phyloP scores from a whole-genome alignment of 257 asterid genomes.

The Vinca minor region DNA sequence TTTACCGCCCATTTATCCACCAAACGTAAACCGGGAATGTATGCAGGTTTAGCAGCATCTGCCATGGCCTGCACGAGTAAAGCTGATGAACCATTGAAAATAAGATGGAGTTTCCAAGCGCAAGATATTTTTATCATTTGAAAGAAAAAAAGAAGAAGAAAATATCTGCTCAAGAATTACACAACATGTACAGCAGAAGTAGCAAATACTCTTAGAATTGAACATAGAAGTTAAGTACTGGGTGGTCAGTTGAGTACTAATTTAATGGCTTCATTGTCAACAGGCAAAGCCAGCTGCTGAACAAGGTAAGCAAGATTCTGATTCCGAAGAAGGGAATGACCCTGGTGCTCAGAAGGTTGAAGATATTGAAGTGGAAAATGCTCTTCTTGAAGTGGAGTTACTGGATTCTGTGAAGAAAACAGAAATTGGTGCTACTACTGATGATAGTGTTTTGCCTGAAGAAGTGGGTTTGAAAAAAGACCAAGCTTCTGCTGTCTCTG shows the following conservation, averaged over 20 bases:
- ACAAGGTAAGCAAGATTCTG: conserved; percentile 27
- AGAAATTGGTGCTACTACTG: conserved; percentile 26
- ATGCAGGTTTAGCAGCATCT: conserved; percentile 86
- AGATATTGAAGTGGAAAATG: no score
- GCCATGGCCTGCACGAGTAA: conserved; percentile 73
- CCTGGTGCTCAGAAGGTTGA: conserved; percentile 24
- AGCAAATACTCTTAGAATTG: no score
- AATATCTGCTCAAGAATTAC: neutral
- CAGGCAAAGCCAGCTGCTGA: no score
- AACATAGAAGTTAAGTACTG: neutral
- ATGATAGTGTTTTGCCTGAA: conserved; percentile 27
- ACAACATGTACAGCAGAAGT: no score
- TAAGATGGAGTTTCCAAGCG: neutral
- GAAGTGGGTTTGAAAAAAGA: no score
- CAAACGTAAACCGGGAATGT: conserved; percentile 79
- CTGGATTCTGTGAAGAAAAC: conserved; percentile 27
- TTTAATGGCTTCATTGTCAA: no score
- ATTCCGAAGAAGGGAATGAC: conserved; percentile 23
- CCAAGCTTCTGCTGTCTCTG: conserved; percentile 31
- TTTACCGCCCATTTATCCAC: conserved; percentile 99
- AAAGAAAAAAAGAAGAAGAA: neutral
- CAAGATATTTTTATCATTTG: neutral
- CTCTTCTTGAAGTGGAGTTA: conserved; percentile 29
- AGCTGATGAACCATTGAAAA: neutral
- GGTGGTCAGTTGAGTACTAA: no score